Conservation (phyloP, 1,284 basidiomycete genomes). For the Agroathelia rolfsii region DNA sequence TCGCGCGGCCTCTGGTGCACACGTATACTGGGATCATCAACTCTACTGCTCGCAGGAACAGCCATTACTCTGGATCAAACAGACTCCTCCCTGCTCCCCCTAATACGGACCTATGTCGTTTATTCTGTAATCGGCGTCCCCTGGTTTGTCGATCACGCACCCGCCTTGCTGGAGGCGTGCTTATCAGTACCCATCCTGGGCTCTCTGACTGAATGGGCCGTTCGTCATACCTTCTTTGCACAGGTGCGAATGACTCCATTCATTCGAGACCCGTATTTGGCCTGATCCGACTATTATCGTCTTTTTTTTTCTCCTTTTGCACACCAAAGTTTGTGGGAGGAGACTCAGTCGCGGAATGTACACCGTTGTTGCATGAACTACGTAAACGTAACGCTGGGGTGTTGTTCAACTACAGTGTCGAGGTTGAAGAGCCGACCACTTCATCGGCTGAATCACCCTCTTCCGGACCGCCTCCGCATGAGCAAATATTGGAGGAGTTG, state of each 20-base stretch:
- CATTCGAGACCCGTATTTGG: not conserved
- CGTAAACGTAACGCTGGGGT: slow-evolving; percentile 63
- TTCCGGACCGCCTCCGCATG: too few relatives aligned
- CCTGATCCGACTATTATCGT: slow-evolving; percentile 1
- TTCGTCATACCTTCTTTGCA: slow-evolving; percentile 79
- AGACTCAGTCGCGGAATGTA: slow-evolving; percentile 63
- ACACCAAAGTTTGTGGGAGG: slow-evolving; percentile 90
- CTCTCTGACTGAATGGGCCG: slow-evolving; percentile 57
- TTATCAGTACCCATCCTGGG: slow-evolving; percentile 59
- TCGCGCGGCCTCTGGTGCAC: too few relatives aligned
- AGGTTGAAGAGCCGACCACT: slow-evolving; percentile 74
- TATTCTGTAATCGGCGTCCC: slow-evolving; percentile 77
- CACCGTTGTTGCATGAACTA: slow-evolving; percentile 56
- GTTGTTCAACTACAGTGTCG: slow-evolving; percentile 81
- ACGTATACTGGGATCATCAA: too few relatives aligned
- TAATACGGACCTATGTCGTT: slow-evolving; percentile 69
- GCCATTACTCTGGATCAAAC: too few relatives aligned
- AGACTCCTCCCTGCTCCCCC: slow-evolving; percentile 33
- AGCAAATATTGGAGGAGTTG: slow-evolving; percentile 62
- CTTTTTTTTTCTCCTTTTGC: too few relatives aligned
- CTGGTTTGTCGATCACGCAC: slow-evolving; percentile 68
- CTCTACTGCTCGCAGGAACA: too few relatives aligned
- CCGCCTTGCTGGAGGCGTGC: slow-evolving; percentile 54
- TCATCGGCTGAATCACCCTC: slow-evolving; percentile 37
- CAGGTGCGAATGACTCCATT: slow-evolving; percentile 57